These are phyloP conservation scores for Lycium ferocissimum DNA, from an alignment of 257 asterid species.

Conservation along the genomic window DNA sequence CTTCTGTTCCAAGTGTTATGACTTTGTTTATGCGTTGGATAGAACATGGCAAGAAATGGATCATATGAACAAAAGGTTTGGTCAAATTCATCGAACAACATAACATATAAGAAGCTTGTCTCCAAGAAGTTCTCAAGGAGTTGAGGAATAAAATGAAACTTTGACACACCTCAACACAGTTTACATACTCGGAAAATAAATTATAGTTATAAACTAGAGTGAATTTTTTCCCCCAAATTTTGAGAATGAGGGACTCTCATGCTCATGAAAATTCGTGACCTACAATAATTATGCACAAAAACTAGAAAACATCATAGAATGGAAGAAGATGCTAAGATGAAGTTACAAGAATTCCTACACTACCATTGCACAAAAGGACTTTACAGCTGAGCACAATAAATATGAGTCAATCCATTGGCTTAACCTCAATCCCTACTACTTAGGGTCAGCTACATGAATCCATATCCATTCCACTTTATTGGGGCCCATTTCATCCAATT, in stretches of 20 bases:
- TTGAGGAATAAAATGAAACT: not conserved
- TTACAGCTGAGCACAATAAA: slow-evolving; percentile 14
- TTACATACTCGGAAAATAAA: not conserved
- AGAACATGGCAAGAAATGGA: slow-evolving; percentile 6
- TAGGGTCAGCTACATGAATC: not conserved
- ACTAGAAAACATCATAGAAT: not conserved
- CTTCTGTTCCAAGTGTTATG: not conserved
- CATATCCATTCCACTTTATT: not conserved
- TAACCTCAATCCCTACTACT: not conserved
- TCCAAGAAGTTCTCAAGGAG: slow-evolving; percentile 4
- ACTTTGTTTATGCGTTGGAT: not conserved
- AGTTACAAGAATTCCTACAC: not conserved
- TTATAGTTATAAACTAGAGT: not conserved
- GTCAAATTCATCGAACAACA: not conserved
- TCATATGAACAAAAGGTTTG: not conserved
- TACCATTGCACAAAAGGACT: not conserved
- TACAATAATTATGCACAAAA: not conserved
- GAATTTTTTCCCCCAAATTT: not conserved
- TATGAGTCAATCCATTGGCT: slow-evolving; percentile 17
- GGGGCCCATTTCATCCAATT: not conserved
- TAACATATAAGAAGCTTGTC: not conserved
- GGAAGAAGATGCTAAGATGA: not conserved
- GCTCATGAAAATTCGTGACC: not conserved
- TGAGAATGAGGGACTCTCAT: too few relatives aligned
- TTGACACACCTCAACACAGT: not conserved